Conservation (phyloP, 139 green algal genomes). For the Helicosporidium sp. region DNA sequence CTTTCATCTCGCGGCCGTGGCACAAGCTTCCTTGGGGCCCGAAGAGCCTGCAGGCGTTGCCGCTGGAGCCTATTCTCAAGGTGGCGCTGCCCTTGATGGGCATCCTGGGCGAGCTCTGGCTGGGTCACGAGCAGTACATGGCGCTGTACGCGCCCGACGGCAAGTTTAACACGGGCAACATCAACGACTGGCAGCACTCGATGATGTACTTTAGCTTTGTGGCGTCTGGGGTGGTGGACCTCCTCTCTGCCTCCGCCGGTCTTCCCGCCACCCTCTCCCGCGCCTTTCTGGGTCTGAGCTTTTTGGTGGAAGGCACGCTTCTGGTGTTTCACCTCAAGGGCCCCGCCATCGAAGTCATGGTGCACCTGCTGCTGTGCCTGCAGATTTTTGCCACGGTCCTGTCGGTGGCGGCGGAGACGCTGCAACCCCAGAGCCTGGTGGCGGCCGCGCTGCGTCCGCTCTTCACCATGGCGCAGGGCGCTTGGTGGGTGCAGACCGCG, state of each 20-base stretch:
- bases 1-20: slow-evolving; percentile 20
- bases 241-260: slow-evolving; percentile 12
- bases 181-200: slow-evolving; percentile 39
- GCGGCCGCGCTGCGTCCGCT: slow-evolving; percentile 11
- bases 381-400: slow-evolving; percentile 13
- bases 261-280: slow-evolving; percentile 16
- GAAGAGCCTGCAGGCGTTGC: slow-evolving; percentile 3
- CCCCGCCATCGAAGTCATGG: slow-evolving; percentile 22
- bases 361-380: slow-evolving; percentile 36
- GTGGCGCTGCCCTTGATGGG: slow-evolving; percentile 28
- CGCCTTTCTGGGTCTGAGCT: slow-evolving; percentile 31
- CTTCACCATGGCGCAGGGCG: slow-evolving; percentile 27
- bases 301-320: slow-evolving; percentile 34
- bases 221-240: slow-evolving; percentile 22
- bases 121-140: slow-evolving; percentile 26
- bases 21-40: slow-evolving; percentile 9
- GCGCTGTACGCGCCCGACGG: slow-evolving; percentile 19
- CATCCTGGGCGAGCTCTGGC: slow-evolving; percentile 38
- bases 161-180: slow-evolving; percentile 22
- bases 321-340: slow-evolving; percentile 52
- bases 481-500: slow-evolving; percentile 33
- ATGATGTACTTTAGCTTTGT: slow-evolving; percentile 31
- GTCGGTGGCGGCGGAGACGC: slow-evolving; percentile 15
- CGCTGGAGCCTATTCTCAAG: slow-evolving; percentile 32
- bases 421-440: slow-evolving; percentile 11